Conservation (phyloP, 495 filamentous ascomycete genomes). For the Choiromyces venosus region DNA sequence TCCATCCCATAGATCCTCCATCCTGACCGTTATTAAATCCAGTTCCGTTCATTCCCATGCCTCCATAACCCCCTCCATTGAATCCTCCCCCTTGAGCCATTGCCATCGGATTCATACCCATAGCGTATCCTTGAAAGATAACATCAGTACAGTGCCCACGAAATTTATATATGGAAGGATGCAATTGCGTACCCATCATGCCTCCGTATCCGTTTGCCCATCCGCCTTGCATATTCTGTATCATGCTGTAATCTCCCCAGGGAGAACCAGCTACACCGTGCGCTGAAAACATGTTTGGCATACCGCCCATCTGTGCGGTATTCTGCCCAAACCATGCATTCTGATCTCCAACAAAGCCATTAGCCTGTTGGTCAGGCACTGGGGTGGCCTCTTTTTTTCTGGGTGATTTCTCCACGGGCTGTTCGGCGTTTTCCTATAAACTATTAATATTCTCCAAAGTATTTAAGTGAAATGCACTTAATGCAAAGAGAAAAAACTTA, state of each 20-base stretch:
- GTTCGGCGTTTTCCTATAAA: constrained; percentile 23
- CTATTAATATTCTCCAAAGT: constrained; percentile 7
- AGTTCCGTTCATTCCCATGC: constrained; percentile 74
- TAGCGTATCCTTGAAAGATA: constrained; percentile 30
- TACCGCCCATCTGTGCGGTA: constrained; percentile 24
- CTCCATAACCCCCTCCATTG: constrained; percentile 60
- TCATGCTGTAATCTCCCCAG: constrained; percentile 66
- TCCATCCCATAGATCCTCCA: constrained; percentile 60
- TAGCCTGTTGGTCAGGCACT: constrained; percentile 38
- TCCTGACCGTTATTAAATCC: constrained; percentile 61
- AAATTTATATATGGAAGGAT: constrained; percentile 2
- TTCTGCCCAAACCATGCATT: constrained; percentile 33
- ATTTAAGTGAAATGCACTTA: neutral
- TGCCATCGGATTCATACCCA: constrained; percentile 74
- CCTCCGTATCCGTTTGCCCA: constrained; percentile 38
- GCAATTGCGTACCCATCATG: constrained; percentile 75
- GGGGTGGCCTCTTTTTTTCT: constrained; percentile 28
- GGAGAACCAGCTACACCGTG: constrained; percentile 49
- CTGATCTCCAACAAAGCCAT: constrained; percentile 30
- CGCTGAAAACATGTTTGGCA: constrained; percentile 38
- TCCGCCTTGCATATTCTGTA: constrained; percentile 45
- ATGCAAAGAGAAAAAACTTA: constrained; percentile 15
- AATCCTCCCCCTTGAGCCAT: constrained; percentile 77
- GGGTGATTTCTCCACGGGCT: constrained; percentile 16
- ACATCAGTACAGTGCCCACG: constrained; percentile 11